Conservation (phyloP, 2,329 filamentous ascomycete genomes). For the Arthrobotrys sinensis region DNA sequence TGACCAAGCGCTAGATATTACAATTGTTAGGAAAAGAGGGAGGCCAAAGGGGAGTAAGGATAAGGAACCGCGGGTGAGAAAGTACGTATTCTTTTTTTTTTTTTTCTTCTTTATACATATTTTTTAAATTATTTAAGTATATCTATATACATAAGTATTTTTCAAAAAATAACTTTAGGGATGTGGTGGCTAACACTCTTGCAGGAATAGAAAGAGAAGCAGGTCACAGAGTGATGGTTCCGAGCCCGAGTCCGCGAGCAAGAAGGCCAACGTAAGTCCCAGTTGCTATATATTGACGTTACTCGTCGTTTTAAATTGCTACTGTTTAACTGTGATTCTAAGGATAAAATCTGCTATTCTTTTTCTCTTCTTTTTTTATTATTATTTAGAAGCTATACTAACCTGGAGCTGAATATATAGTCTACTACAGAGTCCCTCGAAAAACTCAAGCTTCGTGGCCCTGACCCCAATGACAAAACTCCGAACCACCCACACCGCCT, state of each 20-base stretch:
- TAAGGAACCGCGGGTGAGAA: slow-evolving; percentile 2
- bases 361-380: slow-evolving; percentile 3
- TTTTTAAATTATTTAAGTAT: background rate
- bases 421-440: slow-evolving; percentile 24
- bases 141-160: no score
- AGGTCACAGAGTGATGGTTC: slow-evolving; percentile 47
- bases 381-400: background rate
- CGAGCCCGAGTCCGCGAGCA: slow-evolving; percentile 18
- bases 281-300: background rate
- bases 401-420: background rate
- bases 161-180: no score
- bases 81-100: background rate
- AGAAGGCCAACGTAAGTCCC: slow-evolving; percentile 40
- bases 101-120: background rate
- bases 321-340: no score
- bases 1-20: background rate
- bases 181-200: background rate
- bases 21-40: slow-evolving; percentile 19
- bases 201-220: slow-evolving; percentile 41
- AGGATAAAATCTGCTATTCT: no score
- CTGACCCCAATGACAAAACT: slow-evolving; percentile 16
- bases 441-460: slow-evolving; percentile 28
- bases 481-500: slow-evolving; percentile 60
- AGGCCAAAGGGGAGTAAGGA: slow-evolving; percentile 28
- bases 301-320: no score